Evolutionary conservation across 768 basidiomycete genomes (phyloP).

Genomic region (Pulveroboletus sp.): DNA sequence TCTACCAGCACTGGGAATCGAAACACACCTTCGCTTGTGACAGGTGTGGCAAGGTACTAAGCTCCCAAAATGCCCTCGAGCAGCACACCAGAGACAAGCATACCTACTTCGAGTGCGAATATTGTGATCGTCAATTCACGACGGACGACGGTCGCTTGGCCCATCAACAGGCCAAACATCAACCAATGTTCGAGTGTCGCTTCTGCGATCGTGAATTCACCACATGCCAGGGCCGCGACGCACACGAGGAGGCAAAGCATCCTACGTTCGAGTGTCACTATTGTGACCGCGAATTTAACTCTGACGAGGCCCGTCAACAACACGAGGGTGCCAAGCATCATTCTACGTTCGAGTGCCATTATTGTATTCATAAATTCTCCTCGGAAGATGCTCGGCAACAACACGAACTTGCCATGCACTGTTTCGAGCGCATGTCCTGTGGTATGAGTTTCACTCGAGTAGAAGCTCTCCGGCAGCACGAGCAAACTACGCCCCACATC

Average conservation of each 20-base stretch:
- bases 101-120: constrained; percentile 9
- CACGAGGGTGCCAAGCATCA: background rate
- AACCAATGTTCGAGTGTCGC: constrained; percentile 6
- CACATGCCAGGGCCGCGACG: constrained; percentile 2
- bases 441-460: background rate
- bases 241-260: background rate
- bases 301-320: background rate
- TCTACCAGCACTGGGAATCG: constrained; percentile 10
- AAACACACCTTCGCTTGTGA: constrained; percentile 2
- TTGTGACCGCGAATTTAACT: background rate
- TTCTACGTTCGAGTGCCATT: constrained; percentile 3
- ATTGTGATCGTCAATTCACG: constrained; percentile 11
- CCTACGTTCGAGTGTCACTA: background rate
- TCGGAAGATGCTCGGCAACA: constrained; percentile 1
- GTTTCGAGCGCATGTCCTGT: background rate
- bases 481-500: background rate
- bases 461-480: background rate
- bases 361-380: constrained; percentile 6
- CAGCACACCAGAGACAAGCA: too few species aligned
- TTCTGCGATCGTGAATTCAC: constrained; percentile 1
- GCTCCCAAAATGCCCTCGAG: too few species aligned
- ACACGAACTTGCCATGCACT: constrained; percentile 13
- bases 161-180: constrained; percentile 14
- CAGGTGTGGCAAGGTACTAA: too few species aligned
- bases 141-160: constrained; percentile 1